Base-by-base conservation (phyloP, 2,329 filamentous ascomycete genomes). In the Fusarium udum region DNA sequence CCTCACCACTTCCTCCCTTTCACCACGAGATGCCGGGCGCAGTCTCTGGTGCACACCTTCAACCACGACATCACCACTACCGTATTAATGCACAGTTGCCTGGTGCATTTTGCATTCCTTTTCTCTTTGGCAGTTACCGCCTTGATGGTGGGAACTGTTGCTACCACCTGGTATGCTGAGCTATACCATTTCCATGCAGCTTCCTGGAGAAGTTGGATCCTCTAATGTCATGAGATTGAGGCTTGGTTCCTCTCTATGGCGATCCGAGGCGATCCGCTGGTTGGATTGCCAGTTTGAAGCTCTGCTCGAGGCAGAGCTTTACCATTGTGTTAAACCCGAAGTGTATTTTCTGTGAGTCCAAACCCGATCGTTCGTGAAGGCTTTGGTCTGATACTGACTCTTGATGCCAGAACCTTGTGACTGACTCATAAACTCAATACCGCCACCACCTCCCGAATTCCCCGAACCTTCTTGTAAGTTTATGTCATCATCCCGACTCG, bases 361-460 rank as follows among this genome's bases (percentile, higher is more conserved):
- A 4, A 20, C 2, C 16, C 1, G 24, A 1, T 26, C 18, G 16
- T 8, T 45, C 7, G 0, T 26, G 15, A 18, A 46, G 0, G 18
- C 12, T 20, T 28, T 46, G 1, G 0, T 14, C 18, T 7, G 43
- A 46, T 20, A 8, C 43, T 28, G 24, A 46, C 43, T 28, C 24
- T 28, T 28, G 13, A 1, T 0, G 26, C 12, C 2, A 46, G 43
- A 46, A 22, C 26, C 18, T 22, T 28, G 8, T 22, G 13, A 28
- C 0, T 46, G 45, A 46, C 26, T 28, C 45, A 46, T 46, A 28
- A 46, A 46, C 45, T 46, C 45, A 46, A 28, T 18, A 11, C 26
- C 45, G 18, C 45, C 26, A 31, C 26, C 13, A 48, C 45, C 45
- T 48, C 15, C 20, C 8, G 16, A 31, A 15, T 22, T 9, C 45